A percentile compares a stretch with the other conserved stretches of the same genome.
These are phyloP conservation scores for Hibiscus syriacus DNA, from an alignment of 345 rosid genomes.

Conservation along the genomic window DNA sequence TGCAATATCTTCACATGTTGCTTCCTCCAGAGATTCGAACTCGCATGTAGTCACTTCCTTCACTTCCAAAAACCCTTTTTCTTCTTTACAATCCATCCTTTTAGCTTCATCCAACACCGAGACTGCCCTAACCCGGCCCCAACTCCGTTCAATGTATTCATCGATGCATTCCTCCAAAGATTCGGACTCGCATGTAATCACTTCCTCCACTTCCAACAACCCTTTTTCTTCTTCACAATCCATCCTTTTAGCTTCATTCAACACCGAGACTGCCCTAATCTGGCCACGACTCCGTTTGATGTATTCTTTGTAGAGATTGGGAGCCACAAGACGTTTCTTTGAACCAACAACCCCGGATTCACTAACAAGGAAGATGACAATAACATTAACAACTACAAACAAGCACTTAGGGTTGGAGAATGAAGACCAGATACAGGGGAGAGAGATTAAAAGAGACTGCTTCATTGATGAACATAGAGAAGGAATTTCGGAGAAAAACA, in stretches of 20 bases:
- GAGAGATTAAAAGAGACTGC: slow-evolving; percentile 16
- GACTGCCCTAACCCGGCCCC: not conserved
- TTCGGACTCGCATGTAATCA: slow-evolving; percentile 7
- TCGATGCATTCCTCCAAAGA: slow-evolving; percentile 30
- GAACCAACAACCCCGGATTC: slow-evolving; percentile 29
- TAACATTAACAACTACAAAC: slow-evolving; percentile 44
- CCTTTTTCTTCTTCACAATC: not conserved
- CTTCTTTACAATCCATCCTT: not conserved
- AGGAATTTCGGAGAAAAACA: slow-evolving; percentile 24
- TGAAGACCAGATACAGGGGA: slow-evolving; percentile 23
- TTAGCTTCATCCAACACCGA: not conserved
- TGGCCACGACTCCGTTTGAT: slow-evolving; percentile 23
- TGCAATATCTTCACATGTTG: not conserved
- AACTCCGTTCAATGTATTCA: slow-evolving; percentile 38
- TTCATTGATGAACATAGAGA: slow-evolving; percentile 15
- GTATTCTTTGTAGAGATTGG: slow-evolving; percentile 37
- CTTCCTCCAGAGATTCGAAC: slow-evolving; percentile 22
- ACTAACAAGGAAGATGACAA: slow-evolving; percentile 42
- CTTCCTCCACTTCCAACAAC: slow-evolving; percentile 17
- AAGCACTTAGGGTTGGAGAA: slow-evolving; percentile 32
- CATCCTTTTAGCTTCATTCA: not conserved
- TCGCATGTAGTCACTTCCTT: slow-evolving; percentile 18
- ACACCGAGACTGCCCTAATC: not conserved
- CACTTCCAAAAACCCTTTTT: not conserved
- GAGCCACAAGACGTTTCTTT: not conserved